Evolutionary conservation across 169 alveolate species (phyloP).

Genomic region (Plasmodium vivax): DNA sequence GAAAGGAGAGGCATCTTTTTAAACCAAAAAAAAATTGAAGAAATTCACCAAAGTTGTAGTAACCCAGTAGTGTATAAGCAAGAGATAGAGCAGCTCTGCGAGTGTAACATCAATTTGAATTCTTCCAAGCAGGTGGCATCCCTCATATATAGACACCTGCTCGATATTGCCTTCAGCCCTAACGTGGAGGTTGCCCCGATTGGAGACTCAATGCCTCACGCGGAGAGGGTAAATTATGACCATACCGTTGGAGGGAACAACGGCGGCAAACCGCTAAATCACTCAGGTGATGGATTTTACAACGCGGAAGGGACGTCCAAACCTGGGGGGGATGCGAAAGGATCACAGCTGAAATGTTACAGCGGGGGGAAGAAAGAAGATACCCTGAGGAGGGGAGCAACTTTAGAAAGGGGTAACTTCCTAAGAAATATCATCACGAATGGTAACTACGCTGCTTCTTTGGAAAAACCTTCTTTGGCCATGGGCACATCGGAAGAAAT

Average conservation of each 20-base stretch:
- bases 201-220: neutral
- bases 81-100: slow-evolving; percentile 51
- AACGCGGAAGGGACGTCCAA: neutral
- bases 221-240: neutral
- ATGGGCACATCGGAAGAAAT: neutral
- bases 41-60: slow-evolving; percentile 41
- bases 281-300: neutral
- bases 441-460: neutral
- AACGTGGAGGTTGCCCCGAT: neutral
- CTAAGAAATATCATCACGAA: neutral
- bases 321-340: neutral
- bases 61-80: slow-evolving; percentile 56
- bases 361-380: neutral
- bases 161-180: neutral
- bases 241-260: neutral
- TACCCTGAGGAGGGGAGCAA: neutral
- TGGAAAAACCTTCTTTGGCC: neutral
- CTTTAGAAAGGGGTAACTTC: neutral
- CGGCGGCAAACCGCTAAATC: neutral
- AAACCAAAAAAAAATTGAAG: slow-evolving; percentile 58
- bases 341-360: neutral
- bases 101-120: slow-evolving; percentile 58
- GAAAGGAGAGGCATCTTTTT: slow-evolving; percentile 64
- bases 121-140: slow-evolving; percentile 75
- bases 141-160: slow-evolving; percentile 12